A percentile compares a stretch with the other conserved stretches of the same genome.
Conservation (phyloP, 2,329 filamentous ascomycete species). For the Chrysosporium keratinophilum region DNA sequence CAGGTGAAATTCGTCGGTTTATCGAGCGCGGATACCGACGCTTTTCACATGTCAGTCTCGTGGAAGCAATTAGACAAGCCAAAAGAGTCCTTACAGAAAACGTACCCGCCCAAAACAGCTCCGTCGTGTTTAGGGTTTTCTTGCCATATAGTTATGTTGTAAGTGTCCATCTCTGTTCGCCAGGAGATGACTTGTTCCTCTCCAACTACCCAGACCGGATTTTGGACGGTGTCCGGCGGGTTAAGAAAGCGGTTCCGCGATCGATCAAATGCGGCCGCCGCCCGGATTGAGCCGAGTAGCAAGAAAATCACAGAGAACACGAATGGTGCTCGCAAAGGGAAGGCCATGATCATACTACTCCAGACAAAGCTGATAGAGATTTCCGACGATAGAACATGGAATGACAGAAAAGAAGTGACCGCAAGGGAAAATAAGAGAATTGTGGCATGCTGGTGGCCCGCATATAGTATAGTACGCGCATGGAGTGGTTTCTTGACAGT, state of each 20-base stretch:
- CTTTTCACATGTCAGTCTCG: not conserved
- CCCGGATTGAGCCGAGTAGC: not conserved
- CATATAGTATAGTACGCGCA: too few relatives aligned
- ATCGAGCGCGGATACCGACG: not conserved
- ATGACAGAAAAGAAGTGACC: too few relatives aligned
- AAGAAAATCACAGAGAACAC: not conserved
- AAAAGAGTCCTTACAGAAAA: not conserved
- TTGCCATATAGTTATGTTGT: slow-evolving; percentile 5
- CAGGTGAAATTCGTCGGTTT: slow-evolving; percentile 9
- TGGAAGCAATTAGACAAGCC: not conserved
- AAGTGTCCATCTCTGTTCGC: not conserved
- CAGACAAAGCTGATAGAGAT: too few relatives aligned
- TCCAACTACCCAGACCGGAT: not conserved
- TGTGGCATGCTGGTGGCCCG: too few relatives aligned
- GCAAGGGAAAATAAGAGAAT: too few relatives aligned
- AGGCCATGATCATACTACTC: not conserved
- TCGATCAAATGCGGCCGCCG: not conserved
- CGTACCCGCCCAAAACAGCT: not conserved
- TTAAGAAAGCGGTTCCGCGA: not conserved
- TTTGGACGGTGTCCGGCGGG: not conserved
- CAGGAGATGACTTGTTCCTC: slow-evolving; percentile 1
- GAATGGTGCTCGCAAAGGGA: not conserved
- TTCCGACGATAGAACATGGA: too few relatives aligned
- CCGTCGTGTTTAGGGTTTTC: not conserved
- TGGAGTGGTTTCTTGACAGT: too few relatives aligned